Base-by-base conservation (phyloP, 257 asterid species). In the Ophiorrhiza pumila region DNA sequence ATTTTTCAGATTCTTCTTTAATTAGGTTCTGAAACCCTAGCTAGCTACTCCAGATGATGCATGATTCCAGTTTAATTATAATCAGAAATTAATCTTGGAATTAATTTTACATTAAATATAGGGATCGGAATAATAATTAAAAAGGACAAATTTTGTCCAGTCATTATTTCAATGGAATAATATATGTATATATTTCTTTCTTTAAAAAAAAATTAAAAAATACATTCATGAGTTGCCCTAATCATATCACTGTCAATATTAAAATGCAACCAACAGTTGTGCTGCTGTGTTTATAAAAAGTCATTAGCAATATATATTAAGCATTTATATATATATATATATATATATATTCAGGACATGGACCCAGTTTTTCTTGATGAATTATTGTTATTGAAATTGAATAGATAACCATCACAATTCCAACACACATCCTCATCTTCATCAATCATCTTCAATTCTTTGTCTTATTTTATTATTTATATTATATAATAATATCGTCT, bases 391-490 rank as follows among this genome's bases (percentile, higher is more conserved):
- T 55, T 74, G 23, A 12, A 69, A 69, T 75, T 68, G 53, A 52
- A 68, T 76, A 75, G 82, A 70, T 81, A 74, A 69, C 82, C 74
- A 78, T 79, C 69, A 79, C 71, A 75, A 73, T 77, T 68, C 68
- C 80, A 77, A 73, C 80, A 76, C 79, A 76, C 81, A 76, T 76
- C 81, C 80, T 74, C 84, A 72, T 80, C 79, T 55, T 60, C 82
- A 79, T 50, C 57, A 50, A 53, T 53, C 49, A 74, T 84, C 79
- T 80, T 77, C 63, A 56, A 25, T 23, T 49, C 39, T 47, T 65
- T 71, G 68, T 78, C 68, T 43, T 72, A 78, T 62, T 71, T 55
- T 64, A 29, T 39, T 60, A 42, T 20, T 50, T 25, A 32, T 35
- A 63, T 25, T 56, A 55, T 29, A 9, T 14, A 2, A 43, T 55